Evolutionary conservation across 2,329 filamentous ascomycete species (phyloP).

Genomic region (Sarocladium oryzae): DNA sequence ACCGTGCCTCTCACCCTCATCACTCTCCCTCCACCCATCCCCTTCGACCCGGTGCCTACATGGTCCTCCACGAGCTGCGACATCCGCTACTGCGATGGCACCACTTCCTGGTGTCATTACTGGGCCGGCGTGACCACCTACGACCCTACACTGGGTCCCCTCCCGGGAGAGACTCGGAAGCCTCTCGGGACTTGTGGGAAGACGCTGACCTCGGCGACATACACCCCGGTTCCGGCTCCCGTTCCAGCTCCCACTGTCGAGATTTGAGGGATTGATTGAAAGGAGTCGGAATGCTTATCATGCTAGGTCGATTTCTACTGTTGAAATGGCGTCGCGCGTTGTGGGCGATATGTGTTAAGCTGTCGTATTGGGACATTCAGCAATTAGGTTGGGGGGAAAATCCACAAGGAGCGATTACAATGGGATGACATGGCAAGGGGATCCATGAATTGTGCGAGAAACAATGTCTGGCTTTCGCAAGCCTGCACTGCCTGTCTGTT

Average conservation of each 20-base stretch:
- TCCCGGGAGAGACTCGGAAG: slow-evolving; percentile 30
- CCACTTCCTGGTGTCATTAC: slow-evolving; percentile 31
- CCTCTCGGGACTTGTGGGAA: slow-evolving; percentile 23
- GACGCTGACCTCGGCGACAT: slow-evolving; percentile 3
- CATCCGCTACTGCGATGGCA: slow-evolving; percentile 28
- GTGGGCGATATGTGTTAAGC: too few species aligned
- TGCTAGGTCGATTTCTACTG: background rate
- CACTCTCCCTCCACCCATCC: background rate
- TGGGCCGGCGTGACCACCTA: slow-evolving; percentile 32
- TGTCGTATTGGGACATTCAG: too few species aligned
- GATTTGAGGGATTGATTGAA: background rate
- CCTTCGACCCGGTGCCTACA: background rate
- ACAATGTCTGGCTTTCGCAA: background rate
- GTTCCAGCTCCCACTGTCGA: background rate
- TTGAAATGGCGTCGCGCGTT: too few species aligned
- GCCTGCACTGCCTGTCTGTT: background rate
- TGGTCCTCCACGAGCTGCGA: slow-evolving; percentile 21
- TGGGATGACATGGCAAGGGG: too few species aligned
- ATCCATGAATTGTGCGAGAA: too few species aligned
- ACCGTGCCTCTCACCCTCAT: background rate
- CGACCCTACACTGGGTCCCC: slow-evolving; percentile 24
- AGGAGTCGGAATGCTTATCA: too few species aligned
- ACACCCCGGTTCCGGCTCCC: background rate
- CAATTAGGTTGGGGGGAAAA: too few species aligned
- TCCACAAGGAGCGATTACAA: too few species aligned